Conservation (phyloP, 306 rosid species). For the Citrullus amarus region DNA sequence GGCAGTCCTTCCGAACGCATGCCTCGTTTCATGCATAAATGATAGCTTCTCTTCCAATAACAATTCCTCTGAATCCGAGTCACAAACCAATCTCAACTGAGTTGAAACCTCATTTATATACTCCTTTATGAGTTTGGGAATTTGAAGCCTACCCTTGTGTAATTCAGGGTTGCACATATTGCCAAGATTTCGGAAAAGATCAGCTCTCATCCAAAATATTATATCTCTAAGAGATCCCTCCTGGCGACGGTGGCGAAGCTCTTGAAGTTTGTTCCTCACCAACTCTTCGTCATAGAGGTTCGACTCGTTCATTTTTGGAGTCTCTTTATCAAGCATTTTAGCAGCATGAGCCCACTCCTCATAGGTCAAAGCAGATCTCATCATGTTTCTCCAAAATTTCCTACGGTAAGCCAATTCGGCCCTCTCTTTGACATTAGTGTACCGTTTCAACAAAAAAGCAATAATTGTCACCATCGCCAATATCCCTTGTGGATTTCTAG, state of each 20-base stretch:
- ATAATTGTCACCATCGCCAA: conserved; percentile 74
- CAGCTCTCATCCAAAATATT: conserved; percentile 86
- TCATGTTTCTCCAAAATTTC: conserved; percentile 92
- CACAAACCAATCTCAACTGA: conserved; percentile 86
- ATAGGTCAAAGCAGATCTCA: conserved; percentile 79
- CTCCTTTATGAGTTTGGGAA: conserved; percentile 76
- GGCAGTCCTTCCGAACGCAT: conserved; percentile 95
- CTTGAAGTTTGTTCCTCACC: conserved; percentile 78
- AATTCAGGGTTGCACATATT: conserved; percentile 90
- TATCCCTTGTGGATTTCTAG: conserved; percentile 88
- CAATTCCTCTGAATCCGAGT: conserved; percentile 75
- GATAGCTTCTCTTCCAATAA: conserved; percentile 80
- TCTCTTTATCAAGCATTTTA: conserved; percentile 88
- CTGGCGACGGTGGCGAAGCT: conserved; percentile 71
- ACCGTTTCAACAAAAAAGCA: conserved; percentile 75
- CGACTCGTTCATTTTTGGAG: conserved; percentile 77
- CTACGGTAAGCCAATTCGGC: conserved; percentile 94
- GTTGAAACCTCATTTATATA: conserved; percentile 79
- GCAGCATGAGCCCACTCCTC: conserved; percentile 99
- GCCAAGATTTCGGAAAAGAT: conserved; percentile 83
- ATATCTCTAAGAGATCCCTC: conserved; percentile 79
- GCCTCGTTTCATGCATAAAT: conserved; percentile 92
- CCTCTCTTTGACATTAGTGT: conserved; percentile 55
- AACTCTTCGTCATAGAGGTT: conserved; percentile 72
- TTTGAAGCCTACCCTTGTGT: conserved; percentile 84